Percentiles rank a stretch among this genome's conserved stretches.
phyloP scores from a whole-genome alignment of 2,329 filamentous ascomycete genomes.

The Aspergillus cejpii region DNA sequence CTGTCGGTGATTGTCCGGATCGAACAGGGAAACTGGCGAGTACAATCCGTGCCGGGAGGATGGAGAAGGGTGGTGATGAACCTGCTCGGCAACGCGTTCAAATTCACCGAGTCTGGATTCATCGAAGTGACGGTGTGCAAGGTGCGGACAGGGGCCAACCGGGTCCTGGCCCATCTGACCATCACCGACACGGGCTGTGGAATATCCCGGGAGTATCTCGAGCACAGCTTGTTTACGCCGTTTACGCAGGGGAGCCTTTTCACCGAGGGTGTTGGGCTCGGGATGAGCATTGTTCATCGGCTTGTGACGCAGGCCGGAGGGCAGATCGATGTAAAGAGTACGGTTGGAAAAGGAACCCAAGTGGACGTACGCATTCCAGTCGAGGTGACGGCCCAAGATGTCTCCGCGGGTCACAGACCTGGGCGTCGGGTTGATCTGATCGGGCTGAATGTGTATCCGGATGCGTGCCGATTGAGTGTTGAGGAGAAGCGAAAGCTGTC shows the following conservation, averaged over 20 bases:
- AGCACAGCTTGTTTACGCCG: constrained; percentile 52
- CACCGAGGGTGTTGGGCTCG: constrained; percentile 56
- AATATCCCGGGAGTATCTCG: constrained; percentile 55
- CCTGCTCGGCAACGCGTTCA: constrained; percentile 33
- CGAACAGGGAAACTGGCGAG: constrained; percentile 26
- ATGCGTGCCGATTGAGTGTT: constrained; percentile 16
- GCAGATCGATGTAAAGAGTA: constrained; percentile 48
- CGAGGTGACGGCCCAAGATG: constrained; percentile 1
- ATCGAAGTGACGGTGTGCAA: constrained; percentile 27
- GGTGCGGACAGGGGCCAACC: constrained; percentile 8
- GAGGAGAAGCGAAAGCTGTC: constrained; percentile 28
- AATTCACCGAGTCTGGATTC: constrained; percentile 31
- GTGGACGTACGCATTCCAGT: constrained; percentile 27
- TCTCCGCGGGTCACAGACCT: not conserved
- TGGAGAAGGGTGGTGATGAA: constrained; percentile 36
- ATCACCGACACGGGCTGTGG: constrained; percentile 59
- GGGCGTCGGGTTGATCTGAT: constrained; percentile 21
- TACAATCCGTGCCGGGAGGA: constrained; percentile 25
- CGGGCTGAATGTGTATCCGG: constrained; percentile 22
- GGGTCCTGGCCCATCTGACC: constrained; percentile 29
- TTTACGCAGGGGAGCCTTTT: constrained; percentile 58
- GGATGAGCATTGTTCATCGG: constrained; percentile 54
- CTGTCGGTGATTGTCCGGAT: constrained; percentile 27
- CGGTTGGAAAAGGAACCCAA: constrained; percentile 24
- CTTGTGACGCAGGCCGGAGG: constrained; percentile 54